Evolutionary conservation across 805 yeast genomes (phyloP).

Genomic region (Cephaloascus fragrans): DNA sequence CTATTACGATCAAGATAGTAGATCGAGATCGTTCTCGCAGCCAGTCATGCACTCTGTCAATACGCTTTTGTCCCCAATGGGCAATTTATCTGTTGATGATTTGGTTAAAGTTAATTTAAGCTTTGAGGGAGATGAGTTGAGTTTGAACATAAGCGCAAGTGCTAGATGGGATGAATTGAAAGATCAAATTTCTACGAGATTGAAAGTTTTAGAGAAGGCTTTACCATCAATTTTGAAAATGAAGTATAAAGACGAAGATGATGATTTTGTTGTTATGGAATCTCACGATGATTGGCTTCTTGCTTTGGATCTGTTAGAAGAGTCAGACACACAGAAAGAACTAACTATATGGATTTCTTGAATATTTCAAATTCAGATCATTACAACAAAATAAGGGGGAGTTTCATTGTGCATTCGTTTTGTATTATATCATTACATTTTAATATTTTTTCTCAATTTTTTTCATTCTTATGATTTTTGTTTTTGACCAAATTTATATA

Average conservation of each 20-base stretch:
- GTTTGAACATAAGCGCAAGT: constrained; percentile 50
- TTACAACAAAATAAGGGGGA: too few relatives aligned
- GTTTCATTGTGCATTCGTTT: too few relatives aligned
- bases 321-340: constrained; percentile 11
- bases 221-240: constrained; percentile 36
- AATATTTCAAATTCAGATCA: too few relatives aligned
- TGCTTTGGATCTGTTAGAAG: constrained; percentile 57
- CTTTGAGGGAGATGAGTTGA: constrained; percentile 44
- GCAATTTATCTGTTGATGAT: constrained; percentile 19
- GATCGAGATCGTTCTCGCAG: background rate
- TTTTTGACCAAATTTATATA: too few relatives aligned
- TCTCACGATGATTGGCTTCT: constrained; percentile 83
- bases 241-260: constrained; percentile 90
- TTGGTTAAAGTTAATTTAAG: constrained; percentile 28
- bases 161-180: constrained; percentile 42
- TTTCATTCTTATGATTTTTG: too few relatives aligned
- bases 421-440: too few relatives aligned
- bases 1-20: background rate
- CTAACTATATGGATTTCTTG: background rate
- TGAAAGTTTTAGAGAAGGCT: constrained; percentile 8
- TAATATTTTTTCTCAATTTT: too few relatives aligned
- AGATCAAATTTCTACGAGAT: constrained; percentile 47
- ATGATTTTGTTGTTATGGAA: constrained; percentile 79
- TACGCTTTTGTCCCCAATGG: background rate
- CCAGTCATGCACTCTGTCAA: background rate